phyloP scores from a whole-genome alignment of 768 basidiomycete genomes.

The Podaxis sp. region DNA sequence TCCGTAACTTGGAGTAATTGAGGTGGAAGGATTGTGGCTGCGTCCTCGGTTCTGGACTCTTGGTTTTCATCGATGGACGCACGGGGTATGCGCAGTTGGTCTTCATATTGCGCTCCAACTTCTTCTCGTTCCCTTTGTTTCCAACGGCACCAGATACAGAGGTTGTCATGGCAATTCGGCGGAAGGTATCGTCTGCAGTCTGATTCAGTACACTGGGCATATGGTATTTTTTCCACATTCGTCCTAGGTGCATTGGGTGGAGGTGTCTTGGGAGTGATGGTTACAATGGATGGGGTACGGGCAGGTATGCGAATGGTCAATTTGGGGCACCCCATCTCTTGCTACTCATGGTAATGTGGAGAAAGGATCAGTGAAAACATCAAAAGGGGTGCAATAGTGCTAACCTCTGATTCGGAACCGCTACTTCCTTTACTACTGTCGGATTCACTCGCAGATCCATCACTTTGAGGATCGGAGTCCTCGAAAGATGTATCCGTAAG shows the following conservation, averaged over 20 bases:
- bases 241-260: neutral
- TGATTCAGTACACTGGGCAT: neutral
- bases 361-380: neutral
- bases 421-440: neutral
- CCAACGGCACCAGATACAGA: constrained; percentile 2
- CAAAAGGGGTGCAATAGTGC: neutral
- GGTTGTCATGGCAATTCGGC: neutral
- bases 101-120: neutral
- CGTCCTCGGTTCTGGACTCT: neutral
- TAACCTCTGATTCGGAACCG: constrained; percentile 1
- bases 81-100: neutral
- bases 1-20: neutral
- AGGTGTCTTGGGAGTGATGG: neutral
- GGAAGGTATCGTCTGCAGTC: neutral
- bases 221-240: neutral
- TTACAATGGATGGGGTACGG: neutral
- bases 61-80: neutral
- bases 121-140: neutral
- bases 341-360: neutral
- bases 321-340: neutral
- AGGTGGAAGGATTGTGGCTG: no score
- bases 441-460: neutral
- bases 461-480: constrained; percentile 17
- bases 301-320: neutral
- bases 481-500: constrained; percentile 22